Percentiles rank a stretch among this genome's conserved stretches.
These are phyloP conservation scores for Helotiales sp. DNA, from an alignment of 2,329 filamentous ascomycete species.

Conservation along the genomic window DNA sequence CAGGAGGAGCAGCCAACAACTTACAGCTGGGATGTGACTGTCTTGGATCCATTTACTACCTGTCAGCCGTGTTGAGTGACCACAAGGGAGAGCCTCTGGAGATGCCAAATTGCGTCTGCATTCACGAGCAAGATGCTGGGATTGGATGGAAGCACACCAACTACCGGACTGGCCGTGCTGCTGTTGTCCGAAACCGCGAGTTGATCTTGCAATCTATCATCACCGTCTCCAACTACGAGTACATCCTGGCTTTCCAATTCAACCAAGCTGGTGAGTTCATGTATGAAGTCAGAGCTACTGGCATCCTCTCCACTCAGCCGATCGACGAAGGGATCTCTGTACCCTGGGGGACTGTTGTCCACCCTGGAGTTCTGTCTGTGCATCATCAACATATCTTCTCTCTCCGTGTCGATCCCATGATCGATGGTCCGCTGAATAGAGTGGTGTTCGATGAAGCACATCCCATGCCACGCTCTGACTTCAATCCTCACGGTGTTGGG, in stretches of 20 bases:
- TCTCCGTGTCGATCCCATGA: slow-evolving; percentile 65
- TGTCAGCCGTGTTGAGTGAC: slow-evolving; percentile 62
- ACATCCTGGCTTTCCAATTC: slow-evolving; percentile 74
- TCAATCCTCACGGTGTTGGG: slow-evolving; percentile 57
- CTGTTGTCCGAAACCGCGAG: slow-evolving; percentile 66
- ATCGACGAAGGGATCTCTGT: slow-evolving; percentile 69
- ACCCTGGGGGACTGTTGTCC: slow-evolving; percentile 70
- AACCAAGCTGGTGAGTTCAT: slow-evolving; percentile 71
- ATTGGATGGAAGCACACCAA: slow-evolving; percentile 75
- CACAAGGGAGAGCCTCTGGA: slow-evolving; percentile 62
- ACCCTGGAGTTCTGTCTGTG: slow-evolving; percentile 69
- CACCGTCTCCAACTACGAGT: slow-evolving; percentile 75
- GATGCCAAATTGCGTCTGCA: slow-evolving; percentile 70
- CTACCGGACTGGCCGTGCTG: slow-evolving; percentile 66
- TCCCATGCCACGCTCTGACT: slow-evolving; percentile 59
- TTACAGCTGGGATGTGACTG: slow-evolving; percentile 74
- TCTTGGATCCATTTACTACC: slow-evolving; percentile 71
- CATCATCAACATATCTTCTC: slow-evolving; percentile 82
- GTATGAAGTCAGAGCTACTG: slow-evolving; percentile 72
- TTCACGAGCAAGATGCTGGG: slow-evolving; percentile 73
- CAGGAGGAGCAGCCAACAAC: slow-evolving; percentile 71
- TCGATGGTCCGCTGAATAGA: slow-evolving; percentile 60
- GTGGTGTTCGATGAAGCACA: slow-evolving; percentile 63
- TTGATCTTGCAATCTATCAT: slow-evolving; percentile 73
- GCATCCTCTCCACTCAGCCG: slow-evolving; percentile 69